phyloP scores from a whole-genome alignment of 306 rosid genomes.

The Echinosophora koreensis region DNA sequence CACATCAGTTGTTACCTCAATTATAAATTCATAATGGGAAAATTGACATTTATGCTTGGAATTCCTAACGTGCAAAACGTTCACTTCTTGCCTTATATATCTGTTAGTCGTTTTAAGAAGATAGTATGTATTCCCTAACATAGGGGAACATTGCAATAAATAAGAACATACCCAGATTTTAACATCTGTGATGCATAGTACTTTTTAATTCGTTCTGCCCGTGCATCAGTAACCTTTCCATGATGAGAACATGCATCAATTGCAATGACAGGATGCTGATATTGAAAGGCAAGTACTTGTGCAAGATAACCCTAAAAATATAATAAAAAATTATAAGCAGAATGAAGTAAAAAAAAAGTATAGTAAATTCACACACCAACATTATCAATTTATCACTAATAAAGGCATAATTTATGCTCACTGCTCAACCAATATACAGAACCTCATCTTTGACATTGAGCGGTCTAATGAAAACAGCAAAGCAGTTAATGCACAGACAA shows the following conservation, averaged over 20 bases:
- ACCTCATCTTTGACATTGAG: slow-evolving; percentile 26
- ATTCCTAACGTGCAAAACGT: slow-evolving; percentile 28
- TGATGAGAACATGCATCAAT: slow-evolving; percentile 95
- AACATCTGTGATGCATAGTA: slow-evolving; percentile 72
- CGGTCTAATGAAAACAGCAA: slow-evolving; percentile 10
- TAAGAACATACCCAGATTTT: slow-evolving; percentile 71
- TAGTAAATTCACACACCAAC: slow-evolving; percentile 20
- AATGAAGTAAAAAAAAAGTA: neutral
- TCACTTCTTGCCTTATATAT: slow-evolving; percentile 32
- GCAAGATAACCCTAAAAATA: slow-evolving; percentile 90
- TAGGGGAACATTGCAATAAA: slow-evolving; percentile 31
- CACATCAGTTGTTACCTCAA: slow-evolving; percentile 13
- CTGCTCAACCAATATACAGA: slow-evolving; percentile 32
- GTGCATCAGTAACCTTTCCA: slow-evolving; percentile 76
- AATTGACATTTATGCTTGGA: slow-evolving; percentile 15
- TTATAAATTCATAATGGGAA: slow-evolving; percentile 19
- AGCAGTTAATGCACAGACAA: slow-evolving; percentile 33
- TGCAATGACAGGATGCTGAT: slow-evolving; percentile 80
- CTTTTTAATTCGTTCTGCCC: slow-evolving; percentile 81
- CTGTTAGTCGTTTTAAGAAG: slow-evolving; percentile 23
- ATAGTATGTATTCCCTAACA: slow-evolving; percentile 31
- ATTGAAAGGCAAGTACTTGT: slow-evolving; percentile 87
- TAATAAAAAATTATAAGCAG: slow-evolving; percentile 9
- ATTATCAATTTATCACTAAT: slow-evolving; percentile 4
- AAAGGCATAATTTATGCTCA: slow-evolving; percentile 28